Conservation (phyloP, 2,329 filamentous ascomycete genomes). For the Paraphaeosphaeria sporulosa region DNA sequence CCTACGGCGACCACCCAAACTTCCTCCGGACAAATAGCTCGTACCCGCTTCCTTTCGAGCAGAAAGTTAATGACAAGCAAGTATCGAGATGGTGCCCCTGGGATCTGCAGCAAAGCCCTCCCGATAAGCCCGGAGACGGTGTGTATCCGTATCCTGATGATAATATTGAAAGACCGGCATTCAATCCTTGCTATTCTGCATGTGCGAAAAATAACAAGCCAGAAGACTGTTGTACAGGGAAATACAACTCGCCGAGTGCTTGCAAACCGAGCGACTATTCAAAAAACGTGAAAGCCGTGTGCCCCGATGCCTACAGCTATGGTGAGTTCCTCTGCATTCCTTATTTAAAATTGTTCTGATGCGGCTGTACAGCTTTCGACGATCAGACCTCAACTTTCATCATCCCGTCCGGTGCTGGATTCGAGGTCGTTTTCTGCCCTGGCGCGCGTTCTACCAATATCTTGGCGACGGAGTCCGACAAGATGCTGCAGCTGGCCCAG, state of each 20-base stretch:
- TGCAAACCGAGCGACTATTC: slow-evolving; percentile 76
- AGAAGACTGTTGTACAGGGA: slow-evolving; percentile 77
- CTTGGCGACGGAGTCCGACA: slow-evolving; percentile 47
- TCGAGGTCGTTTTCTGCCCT: slow-evolving; percentile 82
- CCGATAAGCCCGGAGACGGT: slow-evolving; percentile 74
- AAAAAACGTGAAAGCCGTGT: slow-evolving; percentile 73
- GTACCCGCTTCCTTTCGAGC: slow-evolving; percentile 73
- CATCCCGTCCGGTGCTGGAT: slow-evolving; percentile 72
- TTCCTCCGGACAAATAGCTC: slow-evolving; percentile 69
- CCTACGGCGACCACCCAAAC: slow-evolving; percentile 59
- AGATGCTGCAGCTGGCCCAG: slow-evolving; percentile 45
- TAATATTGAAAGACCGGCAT: slow-evolving; percentile 72
- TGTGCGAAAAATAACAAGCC: slow-evolving; percentile 73
- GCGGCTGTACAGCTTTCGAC: slow-evolving; percentile 57
- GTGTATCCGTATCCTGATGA: slow-evolving; percentile 84
- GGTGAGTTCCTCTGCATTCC: slow-evolving; percentile 57
- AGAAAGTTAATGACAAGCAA: slow-evolving; percentile 62
- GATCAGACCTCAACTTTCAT: slow-evolving; percentile 66
- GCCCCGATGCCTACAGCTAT: slow-evolving; percentile 85
- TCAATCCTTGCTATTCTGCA: slow-evolving; percentile 80
- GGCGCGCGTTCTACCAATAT: slow-evolving; percentile 60
- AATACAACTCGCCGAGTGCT: slow-evolving; percentile 67
- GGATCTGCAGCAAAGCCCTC: slow-evolving; percentile 74
- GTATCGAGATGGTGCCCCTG: slow-evolving; percentile 80
- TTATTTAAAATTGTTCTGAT: not conserved